Percentiles rank a stretch among this genome's conserved stretches.
These are phyloP conservation scores for Thelonectria rubi DNA, from an alignment of 2,329 filamentous ascomycete species.

Conservation along the genomic window DNA sequence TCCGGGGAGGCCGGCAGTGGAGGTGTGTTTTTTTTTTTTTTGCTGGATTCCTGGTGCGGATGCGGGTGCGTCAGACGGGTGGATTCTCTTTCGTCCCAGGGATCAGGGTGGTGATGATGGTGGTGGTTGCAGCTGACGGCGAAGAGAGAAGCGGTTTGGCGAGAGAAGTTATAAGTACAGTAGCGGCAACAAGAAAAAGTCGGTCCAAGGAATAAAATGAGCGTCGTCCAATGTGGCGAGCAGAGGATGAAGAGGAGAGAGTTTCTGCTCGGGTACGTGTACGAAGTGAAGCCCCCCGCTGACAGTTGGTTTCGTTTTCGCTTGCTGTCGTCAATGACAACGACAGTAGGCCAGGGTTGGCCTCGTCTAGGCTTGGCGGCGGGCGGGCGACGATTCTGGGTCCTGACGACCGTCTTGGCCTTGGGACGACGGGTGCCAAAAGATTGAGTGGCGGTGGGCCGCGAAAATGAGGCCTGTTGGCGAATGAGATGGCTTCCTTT, in stretches of 20 bases:
- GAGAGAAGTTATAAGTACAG: not conserved
- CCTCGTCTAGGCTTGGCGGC: slow-evolving; percentile 1
- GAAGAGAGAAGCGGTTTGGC: not conserved
- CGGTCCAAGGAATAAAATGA: not conserved
- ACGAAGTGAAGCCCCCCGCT: not conserved
- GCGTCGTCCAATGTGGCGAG: not conserved
- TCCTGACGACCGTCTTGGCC: too few relatives aligned
- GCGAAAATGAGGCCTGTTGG: not conserved
- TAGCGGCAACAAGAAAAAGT: not conserved
- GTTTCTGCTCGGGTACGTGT: too few relatives aligned
- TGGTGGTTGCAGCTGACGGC: not conserved
- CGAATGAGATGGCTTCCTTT: not conserved
- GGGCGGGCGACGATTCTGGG: not conserved
- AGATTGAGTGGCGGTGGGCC: slow-evolving; percentile 14
- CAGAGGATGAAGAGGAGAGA: not conserved
- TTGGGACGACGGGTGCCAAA: not conserved
- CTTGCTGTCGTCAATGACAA: slow-evolving; percentile 22
- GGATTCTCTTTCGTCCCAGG: slow-evolving; percentile 13
- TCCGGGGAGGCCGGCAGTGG: slow-evolving; percentile 17
- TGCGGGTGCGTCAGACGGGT: slow-evolving; percentile 18
- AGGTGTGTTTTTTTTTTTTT: not conserved
- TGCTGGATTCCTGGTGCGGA: not conserved
- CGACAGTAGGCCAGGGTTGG: slow-evolving; percentile 3
- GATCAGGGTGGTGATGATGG: not conserved
- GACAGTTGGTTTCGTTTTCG: slow-evolving; percentile 10